These are phyloP conservation scores for Asparagopsis taxiformis DNA, from an alignment of 31 red algal genomes.

Conservation along the genomic window DNA sequence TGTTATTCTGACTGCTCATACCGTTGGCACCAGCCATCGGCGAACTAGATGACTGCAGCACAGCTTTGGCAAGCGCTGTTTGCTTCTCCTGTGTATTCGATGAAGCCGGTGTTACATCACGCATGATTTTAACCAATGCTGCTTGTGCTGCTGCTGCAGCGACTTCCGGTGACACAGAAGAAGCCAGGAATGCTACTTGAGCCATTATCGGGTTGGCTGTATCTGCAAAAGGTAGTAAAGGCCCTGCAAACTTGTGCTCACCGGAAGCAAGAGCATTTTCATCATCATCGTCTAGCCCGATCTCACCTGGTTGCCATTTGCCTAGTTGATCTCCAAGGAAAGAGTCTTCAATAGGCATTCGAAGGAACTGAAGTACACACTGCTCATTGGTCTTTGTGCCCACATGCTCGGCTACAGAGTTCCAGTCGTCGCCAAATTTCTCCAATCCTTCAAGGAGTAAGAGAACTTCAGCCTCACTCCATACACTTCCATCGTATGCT, in stretches of 20 bases:
- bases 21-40: neutral
- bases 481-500: constrained; percentile 56
- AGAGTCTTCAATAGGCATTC: constrained; percentile 92
- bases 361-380: constrained; percentile 90
- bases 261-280: constrained; percentile 37
- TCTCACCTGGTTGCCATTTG: constrained; percentile 23
- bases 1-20: neutral
- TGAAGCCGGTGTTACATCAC: neutral
- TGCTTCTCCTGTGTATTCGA: constrained; percentile 11
- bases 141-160: constrained; percentile 85
- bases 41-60: constrained; percentile 16
- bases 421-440: constrained; percentile 91
- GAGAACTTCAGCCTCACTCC: constrained; percentile 88
- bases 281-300: constrained; percentile 12
- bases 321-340: constrained; percentile 89
- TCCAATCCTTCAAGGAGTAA: constrained; percentile 91
- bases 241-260: constrained; percentile 39
- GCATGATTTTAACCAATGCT: constrained; percentile 61
- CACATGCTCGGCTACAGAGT: constrained; percentile 90
- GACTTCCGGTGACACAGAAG: constrained; percentile 82
- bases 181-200: constrained; percentile 86
- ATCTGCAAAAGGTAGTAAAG: constrained; percentile 72
- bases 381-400: constrained; percentile 86
- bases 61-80: constrained; percentile 27
- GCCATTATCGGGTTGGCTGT: constrained; percentile 84